Evolutionary conservation across 257 asterid genomes (phyloP), one percentile per base, ranked within the genome.

Genomic region (Haberlea rhodopensis): DNA sequence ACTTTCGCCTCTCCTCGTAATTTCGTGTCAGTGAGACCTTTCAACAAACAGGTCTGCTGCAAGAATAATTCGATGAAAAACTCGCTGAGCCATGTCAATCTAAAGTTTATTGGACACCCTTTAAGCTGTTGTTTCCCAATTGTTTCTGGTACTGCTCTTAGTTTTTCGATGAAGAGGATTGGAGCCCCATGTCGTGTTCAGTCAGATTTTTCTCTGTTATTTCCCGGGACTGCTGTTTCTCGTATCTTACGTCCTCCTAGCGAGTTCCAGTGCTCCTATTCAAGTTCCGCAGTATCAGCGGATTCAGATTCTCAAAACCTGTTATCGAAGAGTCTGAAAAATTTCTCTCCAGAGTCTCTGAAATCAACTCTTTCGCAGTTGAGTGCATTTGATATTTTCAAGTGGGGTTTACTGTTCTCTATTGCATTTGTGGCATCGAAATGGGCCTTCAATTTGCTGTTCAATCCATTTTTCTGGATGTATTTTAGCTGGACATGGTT

Each of bases 401-500:
- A 86, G 76, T 84, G 84, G 97, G 72, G 86, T 53, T 69, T 87
- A 48, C 71, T 71, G 6, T 54, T 87, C 31, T 71, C 84, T 3
- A n/a, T 76, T 65, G 81, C 82, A 19, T 55, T 87, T 63, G 94
- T 89, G 31, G 96, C 83, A 1, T 71, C 87, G 13, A 89, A 75
- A 66, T 83, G 87, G 97, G 65, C 71, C 24, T 20, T 78, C 69
- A 82, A 73, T 69, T 31, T 71, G 29, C 28, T 84, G 53, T 65
- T 87, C 34, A 83, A 57, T 71, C 99, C 99, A 0, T 94, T 94
- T 66, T 77, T 94, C 69, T 94, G 97, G 99, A 85, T 79, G 95
- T 94, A 94, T 37, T 85, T 94, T 69, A 94, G 96, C 75, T 87
- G 89, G 96, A 73, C 88, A 10, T 94, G 95, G 99, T 55, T 90